These are phyloP conservation scores for Ramularia endophylla DNA, from an alignment of 2,329 filamentous ascomycete genomes.

Conservation along the genomic window DNA sequence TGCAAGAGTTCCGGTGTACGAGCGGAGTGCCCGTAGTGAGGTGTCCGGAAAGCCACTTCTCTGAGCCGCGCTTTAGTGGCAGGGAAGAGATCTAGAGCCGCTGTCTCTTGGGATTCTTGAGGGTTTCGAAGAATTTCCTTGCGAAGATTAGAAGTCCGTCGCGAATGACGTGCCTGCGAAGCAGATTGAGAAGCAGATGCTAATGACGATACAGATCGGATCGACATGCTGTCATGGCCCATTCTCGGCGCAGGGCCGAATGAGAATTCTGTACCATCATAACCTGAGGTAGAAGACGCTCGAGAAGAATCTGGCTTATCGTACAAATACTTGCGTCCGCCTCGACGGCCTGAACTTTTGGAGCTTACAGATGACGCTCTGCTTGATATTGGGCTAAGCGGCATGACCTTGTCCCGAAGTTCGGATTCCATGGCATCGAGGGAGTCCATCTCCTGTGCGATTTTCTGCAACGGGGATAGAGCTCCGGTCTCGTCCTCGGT, in stretches of 20 bases:
- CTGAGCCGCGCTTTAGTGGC: constrained; percentile 73
- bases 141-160: constrained; percentile 62
- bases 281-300: constrained; percentile 27
- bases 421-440: constrained; percentile 48
- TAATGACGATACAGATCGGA: constrained; percentile 46
- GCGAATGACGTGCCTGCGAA: constrained; percentile 15
- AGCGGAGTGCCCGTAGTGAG: constrained; percentile 44
- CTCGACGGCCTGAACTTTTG: constrained; percentile 44
- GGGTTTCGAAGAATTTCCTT: constrained; percentile 77
- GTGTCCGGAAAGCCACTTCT: constrained; percentile 74
- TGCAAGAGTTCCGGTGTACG: constrained; percentile 65
- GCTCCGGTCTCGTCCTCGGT: constrained; percentile 53
- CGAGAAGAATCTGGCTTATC: constrained; percentile 38
- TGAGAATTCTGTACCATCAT: constrained; percentile 35
- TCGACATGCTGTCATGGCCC: constrained; percentile 36
- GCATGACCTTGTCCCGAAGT: constrained; percentile 56
- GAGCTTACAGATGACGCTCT: constrained; percentile 59
- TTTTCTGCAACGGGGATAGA: constrained; percentile 67
- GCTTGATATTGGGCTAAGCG: constrained; percentile 62
- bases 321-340: constrained; percentile 39
- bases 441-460: constrained; percentile 64
- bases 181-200: constrained; percentile 33
- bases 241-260: constrained; percentile 25
- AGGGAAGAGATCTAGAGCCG: constrained; percentile 73
- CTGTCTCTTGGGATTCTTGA: constrained; percentile 54